These are phyloP conservation scores for Aspergillus ostianus DNA, from an alignment of 495 filamentous ascomycete genomes.

Conservation along the genomic window DNA sequence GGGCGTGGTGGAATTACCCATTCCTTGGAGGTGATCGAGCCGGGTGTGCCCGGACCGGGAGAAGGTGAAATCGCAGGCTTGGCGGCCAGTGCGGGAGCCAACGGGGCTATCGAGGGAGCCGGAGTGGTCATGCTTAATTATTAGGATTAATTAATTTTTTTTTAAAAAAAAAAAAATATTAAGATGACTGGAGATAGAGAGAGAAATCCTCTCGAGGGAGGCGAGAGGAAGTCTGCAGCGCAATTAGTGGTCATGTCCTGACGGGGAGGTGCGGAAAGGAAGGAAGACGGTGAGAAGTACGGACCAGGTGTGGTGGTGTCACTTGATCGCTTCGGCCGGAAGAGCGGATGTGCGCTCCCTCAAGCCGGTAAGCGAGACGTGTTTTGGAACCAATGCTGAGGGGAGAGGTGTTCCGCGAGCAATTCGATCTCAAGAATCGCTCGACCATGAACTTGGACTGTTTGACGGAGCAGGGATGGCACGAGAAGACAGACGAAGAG, in stretches of 20 bases:
- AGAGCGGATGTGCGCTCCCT: slow-evolving; percentile 42
- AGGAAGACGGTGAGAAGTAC: slow-evolving; percentile 12
- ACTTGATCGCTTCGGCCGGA: slow-evolving; percentile 36
- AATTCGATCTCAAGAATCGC: background rate
- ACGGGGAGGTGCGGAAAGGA: slow-evolving; percentile 2
- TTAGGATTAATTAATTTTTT: slow-evolving; percentile 17
- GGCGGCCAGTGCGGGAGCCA: slow-evolving; percentile 37
- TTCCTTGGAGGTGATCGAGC: slow-evolving; percentile 68
- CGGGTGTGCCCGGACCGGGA: slow-evolving; percentile 43
- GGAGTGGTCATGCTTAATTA: slow-evolving; percentile 34
- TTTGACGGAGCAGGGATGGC: slow-evolving; percentile 1
- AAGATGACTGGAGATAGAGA: slow-evolving; percentile 3
- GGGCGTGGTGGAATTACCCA: slow-evolving; percentile 86
- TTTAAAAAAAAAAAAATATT: too few relatives aligned
- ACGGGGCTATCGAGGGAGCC: slow-evolving; percentile 32
- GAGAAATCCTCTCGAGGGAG: background rate
- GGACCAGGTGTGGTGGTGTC: slow-evolving; percentile 18
- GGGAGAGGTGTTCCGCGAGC: background rate
- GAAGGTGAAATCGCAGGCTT: slow-evolving; percentile 40
- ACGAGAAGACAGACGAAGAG: slow-evolving; percentile 4
- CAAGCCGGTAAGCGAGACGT: slow-evolving; percentile 35
- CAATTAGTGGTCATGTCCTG: slow-evolving; percentile 19
- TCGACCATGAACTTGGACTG: background rate
- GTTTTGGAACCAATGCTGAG: background rate
- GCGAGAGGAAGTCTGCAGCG: slow-evolving; percentile 10